Evolutionary conservation across 768 basidiomycete genomes (phyloP).

Genomic region (Omphalotus guepiniiformis): DNA sequence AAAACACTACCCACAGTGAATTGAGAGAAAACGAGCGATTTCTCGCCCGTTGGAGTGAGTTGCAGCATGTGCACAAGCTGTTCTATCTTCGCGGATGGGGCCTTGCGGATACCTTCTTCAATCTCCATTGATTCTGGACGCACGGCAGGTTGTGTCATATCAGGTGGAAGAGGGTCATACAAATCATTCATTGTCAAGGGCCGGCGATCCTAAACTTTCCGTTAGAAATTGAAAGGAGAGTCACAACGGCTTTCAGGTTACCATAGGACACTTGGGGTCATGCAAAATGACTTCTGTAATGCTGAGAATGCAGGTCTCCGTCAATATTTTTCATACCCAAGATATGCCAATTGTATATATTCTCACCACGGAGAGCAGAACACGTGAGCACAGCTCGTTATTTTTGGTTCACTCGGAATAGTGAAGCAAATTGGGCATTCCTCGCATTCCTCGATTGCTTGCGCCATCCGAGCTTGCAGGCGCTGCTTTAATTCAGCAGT

Average conservation of each 20-base stretch:
- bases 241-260: conserved; percentile 21
- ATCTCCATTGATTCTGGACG: conserved; percentile 36
- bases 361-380: conserved; percentile 70
- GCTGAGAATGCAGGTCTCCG: conserved; percentile 37
- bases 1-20: conserved; percentile 45
- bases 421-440: conserved; percentile 79
- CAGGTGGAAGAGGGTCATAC: conserved; percentile 59
- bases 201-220: conserved; percentile 60
- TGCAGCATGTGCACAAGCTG: conserved; percentile 71
- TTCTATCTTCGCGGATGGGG: conserved; percentile 82
- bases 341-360: too few relatives aligned
- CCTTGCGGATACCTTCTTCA: conserved; percentile 35
- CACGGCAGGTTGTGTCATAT: conserved; percentile 59
- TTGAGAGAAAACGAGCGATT: conserved; percentile 86
- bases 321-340: too few relatives aligned
- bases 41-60: conserved; percentile 64
- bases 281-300: conserved; percentile 67
- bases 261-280: conserved; percentile 83
- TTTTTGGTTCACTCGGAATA: conserved; percentile 48
- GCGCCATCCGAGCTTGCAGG: conserved; percentile 54
- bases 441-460: conserved; percentile 75
- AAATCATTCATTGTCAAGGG: conserved; percentile 49
- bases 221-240: conserved; percentile 1
- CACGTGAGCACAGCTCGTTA: conserved; percentile 66
- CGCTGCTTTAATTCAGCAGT: conserved; percentile 50